These are phyloP conservation scores for Pythium dissimile DNA, from an alignment of 352 stramenopile species.

Conservation along the genomic window DNA sequence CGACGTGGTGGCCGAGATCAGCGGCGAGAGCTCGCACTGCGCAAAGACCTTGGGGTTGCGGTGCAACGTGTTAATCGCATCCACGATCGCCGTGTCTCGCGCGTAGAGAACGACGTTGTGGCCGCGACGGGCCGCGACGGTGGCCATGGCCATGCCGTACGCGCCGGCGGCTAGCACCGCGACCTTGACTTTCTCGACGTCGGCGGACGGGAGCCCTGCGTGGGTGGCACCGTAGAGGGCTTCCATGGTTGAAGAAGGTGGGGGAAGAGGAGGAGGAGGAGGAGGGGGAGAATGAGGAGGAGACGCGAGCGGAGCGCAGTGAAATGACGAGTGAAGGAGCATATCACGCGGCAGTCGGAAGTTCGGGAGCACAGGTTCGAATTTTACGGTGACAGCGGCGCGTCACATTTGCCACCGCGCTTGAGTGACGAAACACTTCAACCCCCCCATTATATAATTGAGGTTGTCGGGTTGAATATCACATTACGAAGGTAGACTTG, in stretches of 20 bases:
- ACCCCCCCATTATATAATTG: conserved; percentile 1
- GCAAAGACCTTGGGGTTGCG: conserved; percentile 91
- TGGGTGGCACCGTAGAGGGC: conserved; percentile 43
- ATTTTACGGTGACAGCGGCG: conserved; percentile 16
- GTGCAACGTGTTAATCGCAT: conserved; percentile 92
- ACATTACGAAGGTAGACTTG: no score
- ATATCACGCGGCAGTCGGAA: background rate
- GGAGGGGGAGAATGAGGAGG: conserved; percentile 1
- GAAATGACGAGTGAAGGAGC: background rate
- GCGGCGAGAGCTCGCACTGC: conserved; percentile 79
- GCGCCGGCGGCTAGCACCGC: conserved; percentile 92
- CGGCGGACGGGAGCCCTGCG: conserved; percentile 63
- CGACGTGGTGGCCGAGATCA: conserved; percentile 88
- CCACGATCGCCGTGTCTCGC: conserved; percentile 63
- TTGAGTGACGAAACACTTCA: conserved; percentile 6
- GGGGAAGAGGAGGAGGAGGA: background rate
- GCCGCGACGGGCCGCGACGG: conserved; percentile 86
- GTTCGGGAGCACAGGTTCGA: conserved; percentile 11
- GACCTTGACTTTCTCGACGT: conserved; percentile 80
- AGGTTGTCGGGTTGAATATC: background rate
- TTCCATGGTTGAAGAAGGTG: conserved; percentile 28
- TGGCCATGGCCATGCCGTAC: conserved; percentile 95
- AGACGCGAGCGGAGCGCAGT: background rate
- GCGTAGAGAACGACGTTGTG: conserved; percentile 93
- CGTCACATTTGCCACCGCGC: conserved; percentile 10